Base-by-base conservation (phyloP, 306 rosid species). In the Chamaecrista fasciculata region DNA sequence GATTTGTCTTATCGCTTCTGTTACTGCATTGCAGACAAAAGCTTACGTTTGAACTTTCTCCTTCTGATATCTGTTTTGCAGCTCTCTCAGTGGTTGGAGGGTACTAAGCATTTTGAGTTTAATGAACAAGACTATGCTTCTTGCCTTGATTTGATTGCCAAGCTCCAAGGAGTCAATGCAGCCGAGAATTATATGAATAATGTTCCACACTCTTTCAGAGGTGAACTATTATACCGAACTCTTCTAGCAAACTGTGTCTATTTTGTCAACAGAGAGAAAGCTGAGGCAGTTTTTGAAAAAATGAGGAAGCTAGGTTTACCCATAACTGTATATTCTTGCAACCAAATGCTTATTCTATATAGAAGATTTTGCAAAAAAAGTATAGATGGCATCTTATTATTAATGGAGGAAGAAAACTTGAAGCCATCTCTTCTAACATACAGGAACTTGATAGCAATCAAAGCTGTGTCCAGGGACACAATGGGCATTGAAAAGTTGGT, bases 271-370 rank as follows among this genome's bases (percentile, higher is more conserved):
- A 43, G 25, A 63, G 21, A 44, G 48, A 74, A 74, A 65, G 67
- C 72, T 29, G 72, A 65, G 66, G 72, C 37, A 42, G 20, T 65
- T 46, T 74, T 74, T 14, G 31, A 26, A 7, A 73, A 63, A 51
- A 28, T 73, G 36, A 64, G 57, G 56, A 36, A 55, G 16, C 55
- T 63, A 8, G 59, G 18, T 26, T 39, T 74, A 10, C 78, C 78
- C 14, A 42, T 65, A 48, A 65, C 59, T 20, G 8, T 34, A 40
- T 6, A 36, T 40, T 46, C 62, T 28, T 73, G 65, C 71, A 73
- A 73, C 20, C 72, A 74, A 37, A 64, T 74, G 72, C 28, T 74
- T 48, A 23, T 53, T 66, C 72, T 74, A 6, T 74, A 74, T 62
- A 64, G 23, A 44, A 74, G 49, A 24, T 16, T 53, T 55, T 34